Base-by-base conservation (phyloP, 2,329 filamentous ascomycete species). In the Coleophoma crateriformis region DNA sequence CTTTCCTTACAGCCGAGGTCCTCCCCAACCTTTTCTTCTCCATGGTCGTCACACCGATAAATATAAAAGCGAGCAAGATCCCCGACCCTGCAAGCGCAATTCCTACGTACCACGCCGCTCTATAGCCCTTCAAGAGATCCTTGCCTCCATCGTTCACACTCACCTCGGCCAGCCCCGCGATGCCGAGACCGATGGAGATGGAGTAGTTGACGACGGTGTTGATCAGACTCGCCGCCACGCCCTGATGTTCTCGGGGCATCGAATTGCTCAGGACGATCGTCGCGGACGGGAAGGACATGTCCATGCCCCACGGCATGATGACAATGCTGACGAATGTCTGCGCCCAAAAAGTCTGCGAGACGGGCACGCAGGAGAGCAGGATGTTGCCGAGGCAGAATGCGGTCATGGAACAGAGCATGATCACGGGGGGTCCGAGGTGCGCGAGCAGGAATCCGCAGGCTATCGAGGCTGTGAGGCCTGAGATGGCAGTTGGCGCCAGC, bases 291-390 rank as follows among this genome's bases (percentile, higher is more conserved):
- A 73, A 78, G 2, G 73, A 79, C 73, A 85, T 84, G 61, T 87
- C 82, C 1, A 75, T 74, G 35, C 72, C 75, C 59, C 71, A 62
- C 3, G 70, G 67, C 64, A 79, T 80, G 42, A 87, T 59, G 3
- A 85, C 20, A 4, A 79, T 69, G 3, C 72, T 72, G 10, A 83
- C 71, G 59, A 88, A 87, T 0, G 76, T 71, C 53, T 84, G 77
- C 15, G 69, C 71, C 84, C 84, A 88, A 66, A 87, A 88, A 0
- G 68, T 74, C 33, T 62, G 60, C 3, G 50, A 17, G 4, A 60
- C 47, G 1, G 61, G 61, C 7, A 44, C 44, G 0, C 58, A 60
- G 8, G 56, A 56, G 4, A 61, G 43, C 14, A 62, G 47, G 4
- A 61, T 53, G 4, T 27, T 33, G 13, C 44, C 50, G 7, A 47